Evolutionary conservation across 2,329 filamentous ascomycete genomes (phyloP), one percentile per base, ranked within the genome.

Genomic region (Sphaerostilbella broomeana): DNA sequence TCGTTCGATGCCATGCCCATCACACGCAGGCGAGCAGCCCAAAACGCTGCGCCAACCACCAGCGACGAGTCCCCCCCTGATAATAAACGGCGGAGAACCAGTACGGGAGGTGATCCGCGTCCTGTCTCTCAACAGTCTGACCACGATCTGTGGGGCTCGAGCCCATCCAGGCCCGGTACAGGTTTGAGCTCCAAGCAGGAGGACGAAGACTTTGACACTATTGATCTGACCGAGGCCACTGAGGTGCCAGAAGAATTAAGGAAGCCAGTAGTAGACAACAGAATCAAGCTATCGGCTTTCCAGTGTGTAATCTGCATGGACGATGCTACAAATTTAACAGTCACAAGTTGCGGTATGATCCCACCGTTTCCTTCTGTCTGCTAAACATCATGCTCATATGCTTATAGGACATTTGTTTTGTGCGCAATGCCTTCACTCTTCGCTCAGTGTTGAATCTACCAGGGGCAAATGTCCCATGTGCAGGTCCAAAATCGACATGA

Each of bases 271-370:
- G 62, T 65, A 35, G 70, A 73, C 35, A 73, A 69, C 9, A 66
- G 59, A 35, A 56, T 67, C 51, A 77, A 73, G 54, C 57, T 83
- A 12, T 64, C 68, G 30, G 63, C 65, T 4, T 78, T 81, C 33
- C 75, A 81, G 57, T 83, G 79, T 46, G 75, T 78, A 29, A 82
- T 83, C 42, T 83, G 79, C 58, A 78, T 82, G 75, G 79, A 82
- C 44, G 67, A 76, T 45, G 71, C 67, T 18, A 71, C 68, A 2
- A 63, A 67, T 19, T 51, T 83, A 44, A 80, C 76, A 1, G 72
- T 81, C 31, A 83, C 79, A 3, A 75, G 81, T 56, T 83, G 79
- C 57, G 79, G 79, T 82, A 22, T 24, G 11, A 12, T 27, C 2
- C 16, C 13, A 10, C 9, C 4, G 9, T 4, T 4, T 19, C 16